These are phyloP conservation scores for Voacanga thouarsii DNA, from an alignment of 257 asterid species.

Conservation along the genomic window DNA sequence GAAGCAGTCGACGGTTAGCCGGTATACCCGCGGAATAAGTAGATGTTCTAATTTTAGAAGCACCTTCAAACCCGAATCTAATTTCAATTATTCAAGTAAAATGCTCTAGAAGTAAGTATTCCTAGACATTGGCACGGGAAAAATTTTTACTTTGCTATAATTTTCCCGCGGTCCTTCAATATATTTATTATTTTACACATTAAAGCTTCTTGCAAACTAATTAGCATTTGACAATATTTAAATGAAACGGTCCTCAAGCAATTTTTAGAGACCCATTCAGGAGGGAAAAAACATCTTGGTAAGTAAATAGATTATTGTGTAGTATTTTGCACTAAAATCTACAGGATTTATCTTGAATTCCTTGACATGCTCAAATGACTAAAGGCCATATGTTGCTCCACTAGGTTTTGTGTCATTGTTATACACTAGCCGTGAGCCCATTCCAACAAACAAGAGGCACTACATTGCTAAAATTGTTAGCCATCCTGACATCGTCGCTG, in stretches of 20 bases:
- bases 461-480: slow-evolving; percentile 69
- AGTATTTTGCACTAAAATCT: not conserved
- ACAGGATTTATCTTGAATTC: not conserved
- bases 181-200: not conserved
- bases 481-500: slow-evolving; percentile 68
- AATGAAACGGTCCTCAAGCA: slow-evolving; percentile 75
- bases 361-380: not conserved
- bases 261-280: slow-evolving; percentile 90
- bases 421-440: slow-evolving; percentile 87
- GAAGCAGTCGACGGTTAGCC: no score
- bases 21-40: no score
- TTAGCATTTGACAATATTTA: not conserved
- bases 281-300: slow-evolving; percentile 77
- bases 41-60: no score
- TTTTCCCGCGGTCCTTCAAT: no score
- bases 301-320: not conserved
- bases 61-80: no score
- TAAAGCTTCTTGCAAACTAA: not conserved
- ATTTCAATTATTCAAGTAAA: no score
- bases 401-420: slow-evolving; percentile 85
- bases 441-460: slow-evolving; percentile 79
- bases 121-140: no score
- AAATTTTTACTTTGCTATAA: no score
- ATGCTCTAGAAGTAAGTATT: no score
- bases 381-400: not conserved